Evolutionary conservation across 768 basidiomycete genomes (phyloP), one percentile per base, ranked within the genome.

Genomic region (Mycena polygramma): DNA sequence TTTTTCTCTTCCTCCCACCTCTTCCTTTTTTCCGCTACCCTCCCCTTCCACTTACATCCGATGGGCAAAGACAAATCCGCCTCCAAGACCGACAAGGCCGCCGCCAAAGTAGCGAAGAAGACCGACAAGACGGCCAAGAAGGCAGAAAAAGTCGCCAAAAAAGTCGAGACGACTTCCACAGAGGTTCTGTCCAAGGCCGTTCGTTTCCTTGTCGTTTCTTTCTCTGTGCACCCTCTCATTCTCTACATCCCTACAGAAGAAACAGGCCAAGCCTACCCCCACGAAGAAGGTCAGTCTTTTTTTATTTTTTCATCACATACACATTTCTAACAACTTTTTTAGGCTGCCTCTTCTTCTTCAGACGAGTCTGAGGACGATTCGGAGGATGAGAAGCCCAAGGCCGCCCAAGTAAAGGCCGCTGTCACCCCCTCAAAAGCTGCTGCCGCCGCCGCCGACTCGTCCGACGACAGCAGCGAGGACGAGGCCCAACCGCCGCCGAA

Each of bases 321-420:
- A 10, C 39, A 57, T 14, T 45, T 62, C 51, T 60, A 54, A 59
- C 39, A 0, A 53, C 19, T 67, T 20, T 10, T 39, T 7, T 13
- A 59, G 45, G 68, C 59, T 52, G 71, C 30, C 30, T 30, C 80
- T 36, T 75, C 72, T n/a, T 83, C 82, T n/a, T 81, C 85, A 36
- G 83, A 86, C 57, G 86, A 86, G 57, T 86, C 84, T 69, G 84
- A 87, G 60, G 81, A 82, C 17, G 83, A 83, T 20, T 79, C 81
- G 24, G 83, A 88, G 72, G 89, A 89, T 48, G 89, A 90, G 76
- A 87, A 88, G 75, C 84, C 88, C 68, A 90, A 90, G 77, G 85
- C 86, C 46, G 81, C 83, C 10, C 87, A 86, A 75, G 81, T 87
- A 45, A 87, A 71, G 87, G 71, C 79, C 77, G 60, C 79, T 77